Percentiles rank a stretch among this genome's conserved stretches.
Evolutionary conservation across 306 rosid genomes (phyloP).

Genomic region (Astragalus membranaceus): DNA sequence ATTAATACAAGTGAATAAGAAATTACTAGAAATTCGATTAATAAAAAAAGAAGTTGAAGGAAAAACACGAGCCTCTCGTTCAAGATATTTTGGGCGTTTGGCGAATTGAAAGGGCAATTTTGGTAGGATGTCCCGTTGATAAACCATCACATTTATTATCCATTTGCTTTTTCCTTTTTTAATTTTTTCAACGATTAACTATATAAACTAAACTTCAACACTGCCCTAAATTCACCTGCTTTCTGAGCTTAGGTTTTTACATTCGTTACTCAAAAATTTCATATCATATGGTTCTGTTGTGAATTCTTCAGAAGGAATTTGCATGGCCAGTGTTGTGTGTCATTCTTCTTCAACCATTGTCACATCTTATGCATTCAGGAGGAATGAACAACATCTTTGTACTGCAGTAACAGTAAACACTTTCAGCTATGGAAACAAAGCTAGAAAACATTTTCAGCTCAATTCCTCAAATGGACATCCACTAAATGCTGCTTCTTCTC

Average conservation of each 20-base stretch:
- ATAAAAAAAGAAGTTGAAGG: not conserved
- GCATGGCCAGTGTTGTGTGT: slow-evolving; percentile 50
- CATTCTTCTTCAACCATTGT: slow-evolving; percentile 33
- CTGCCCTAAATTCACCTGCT: not conserved
- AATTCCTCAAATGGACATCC: slow-evolving; percentile 74
- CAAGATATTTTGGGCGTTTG: slow-evolving; percentile 14
- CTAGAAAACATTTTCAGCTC: slow-evolving; percentile 48
- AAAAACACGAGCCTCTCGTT: slow-evolving; percentile 16
- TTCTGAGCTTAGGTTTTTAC: not conserved
- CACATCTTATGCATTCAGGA: slow-evolving; percentile 33
- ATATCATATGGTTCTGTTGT: not conserved
- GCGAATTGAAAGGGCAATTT: too few species aligned
- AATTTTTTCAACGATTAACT: slow-evolving; percentile 8
- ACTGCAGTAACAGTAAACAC: slow-evolving; percentile 21
- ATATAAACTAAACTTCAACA: slow-evolving; percentile 9
- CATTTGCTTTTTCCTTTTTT: not conserved
- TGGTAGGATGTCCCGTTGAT: not conserved
- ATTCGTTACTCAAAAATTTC: not conserved
- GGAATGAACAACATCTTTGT: slow-evolving; percentile 28
- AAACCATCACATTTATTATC: slow-evolving; percentile 9
- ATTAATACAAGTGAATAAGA: too few species aligned
- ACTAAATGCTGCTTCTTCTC: slow-evolving; percentile 48
- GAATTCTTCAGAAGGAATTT: not conserved
- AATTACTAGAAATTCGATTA: not conserved
- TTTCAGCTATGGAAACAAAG: slow-evolving; percentile 19